Base-by-base conservation (phyloP, 768 basidiomycete species). In the Mycena indigotica region DNA sequence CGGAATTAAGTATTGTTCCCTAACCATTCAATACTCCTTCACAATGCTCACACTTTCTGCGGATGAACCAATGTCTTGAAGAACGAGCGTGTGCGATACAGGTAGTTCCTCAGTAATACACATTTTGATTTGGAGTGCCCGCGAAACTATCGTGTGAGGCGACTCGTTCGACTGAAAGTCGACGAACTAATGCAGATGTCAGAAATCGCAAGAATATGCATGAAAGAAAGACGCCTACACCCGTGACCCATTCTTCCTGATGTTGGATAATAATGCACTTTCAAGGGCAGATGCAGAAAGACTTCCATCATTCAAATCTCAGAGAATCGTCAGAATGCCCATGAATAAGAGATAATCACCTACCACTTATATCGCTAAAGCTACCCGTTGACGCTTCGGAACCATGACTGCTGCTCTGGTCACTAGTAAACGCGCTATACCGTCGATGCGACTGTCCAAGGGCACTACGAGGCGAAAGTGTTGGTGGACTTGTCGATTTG, bases 341-440 rank as follows among this genome's bases (percentile, higher is more conserved):
- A 19, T 51, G 17, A 32, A 21, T 12, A 52, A 26, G 60, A 54
- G 32, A 4, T 64, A 1, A 55, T 13, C 12, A 72, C 83, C 66
- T 65, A 91, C 92, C 91, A 65, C 92, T 94, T 41, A 93, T 67
- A 66, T 94, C 92, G 66, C 91, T 93, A 65, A 93, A 92, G 69
- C 92, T 83, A 5, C 46, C 46, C 6, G 46, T 48, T 25, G 91
- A 92, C 0, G 90, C 83, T 40, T 86, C 84, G 23, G 90, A 92
- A 2, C 85, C 84, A 50, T 87, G 81, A 61, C 76, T 84, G 63
- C 88, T 88, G 41, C 79, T 79, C 53, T 82, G 78, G 55, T 87
- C 84, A 62, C 82, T 83, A 32, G 75, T 74, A 53, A 77, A 65
- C 28, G 80, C 74, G 25, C 76, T 74, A 64, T 83, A 78, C 19